Conservation (phyloP, 2,329 filamentous ascomycete genomes). For the Sporothrix pallida region DNA sequence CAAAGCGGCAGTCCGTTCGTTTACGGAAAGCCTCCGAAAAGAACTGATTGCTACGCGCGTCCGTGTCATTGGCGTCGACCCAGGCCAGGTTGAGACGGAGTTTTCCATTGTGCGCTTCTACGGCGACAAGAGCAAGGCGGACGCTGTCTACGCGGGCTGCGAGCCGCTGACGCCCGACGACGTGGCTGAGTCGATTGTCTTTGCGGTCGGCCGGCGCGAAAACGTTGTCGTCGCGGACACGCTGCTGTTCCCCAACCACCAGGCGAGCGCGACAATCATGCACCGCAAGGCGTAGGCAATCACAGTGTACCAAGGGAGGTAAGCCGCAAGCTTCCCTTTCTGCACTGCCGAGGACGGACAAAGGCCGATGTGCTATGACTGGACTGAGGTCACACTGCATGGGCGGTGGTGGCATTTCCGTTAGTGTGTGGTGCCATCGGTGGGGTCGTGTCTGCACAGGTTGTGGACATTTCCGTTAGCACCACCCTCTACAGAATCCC, state of each 20-base stretch:
- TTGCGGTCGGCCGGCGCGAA: slow-evolving; percentile 1
- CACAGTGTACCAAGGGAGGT: neutral
- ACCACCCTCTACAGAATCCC: neutral
- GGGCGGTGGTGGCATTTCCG: neutral
- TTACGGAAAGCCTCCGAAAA: slow-evolving; percentile 76
- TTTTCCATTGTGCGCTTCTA: slow-evolving; percentile 89
- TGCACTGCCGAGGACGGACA: neutral
- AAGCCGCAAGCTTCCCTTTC: no score
- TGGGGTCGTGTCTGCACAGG: neutral
- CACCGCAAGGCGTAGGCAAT: neutral
- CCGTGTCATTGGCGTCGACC: slow-evolving; percentile 85
- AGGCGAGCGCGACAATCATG: slow-evolving; percentile 7
- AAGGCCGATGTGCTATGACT: no score
- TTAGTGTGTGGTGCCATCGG: neutral
- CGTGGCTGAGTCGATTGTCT: slow-evolving; percentile 7
- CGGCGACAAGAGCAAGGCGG: slow-evolving; percentile 68
- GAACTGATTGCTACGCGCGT: slow-evolving; percentile 85
- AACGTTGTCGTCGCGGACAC: slow-evolving; percentile 5
- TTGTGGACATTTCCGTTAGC: neutral
- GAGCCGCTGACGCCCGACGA: neutral
- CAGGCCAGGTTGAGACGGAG: slow-evolving; percentile 92
- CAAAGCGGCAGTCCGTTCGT: slow-evolving; percentile 84
- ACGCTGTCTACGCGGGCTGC: neutral
- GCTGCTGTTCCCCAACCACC: slow-evolving; percentile 19
- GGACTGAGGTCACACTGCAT: neutral